Percentiles rank a stretch among this genome's conserved stretches.
These are phyloP conservation scores for Hordeum marinum DNA, from an alignment of 176 grass and related monocot species.

Conservation along the genomic window DNA sequence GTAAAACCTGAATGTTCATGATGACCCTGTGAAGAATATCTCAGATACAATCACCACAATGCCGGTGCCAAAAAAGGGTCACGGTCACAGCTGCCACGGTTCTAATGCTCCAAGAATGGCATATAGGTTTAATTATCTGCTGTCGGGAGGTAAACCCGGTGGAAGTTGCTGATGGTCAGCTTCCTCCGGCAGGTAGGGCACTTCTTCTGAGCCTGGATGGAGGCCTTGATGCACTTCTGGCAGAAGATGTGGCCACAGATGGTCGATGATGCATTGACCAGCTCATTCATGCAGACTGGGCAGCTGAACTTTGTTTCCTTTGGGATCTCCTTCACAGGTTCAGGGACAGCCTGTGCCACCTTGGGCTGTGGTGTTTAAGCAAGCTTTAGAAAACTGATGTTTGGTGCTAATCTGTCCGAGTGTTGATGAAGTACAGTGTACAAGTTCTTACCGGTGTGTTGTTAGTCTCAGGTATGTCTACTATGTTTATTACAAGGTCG, in stretches of 20 bases:
- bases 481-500: constrained; percentile 17
- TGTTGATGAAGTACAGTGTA: background rate
- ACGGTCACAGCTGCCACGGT: constrained; percentile 4
- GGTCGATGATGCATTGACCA: constrained; percentile 68
- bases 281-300: constrained; percentile 62
- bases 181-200: constrained; percentile 83
- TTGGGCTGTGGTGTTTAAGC: constrained; percentile 13
- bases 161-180: constrained; percentile 47
- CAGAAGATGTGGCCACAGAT: constrained; percentile 95
- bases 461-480: constrained; percentile 19
- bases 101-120: background rate
- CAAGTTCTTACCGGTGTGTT: constrained; percentile 1
- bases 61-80: constrained; percentile 19
- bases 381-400: background rate
- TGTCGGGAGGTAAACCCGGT: constrained; percentile 75
- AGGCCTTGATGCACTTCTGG: constrained; percentile 51
- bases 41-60: constrained; percentile 19
- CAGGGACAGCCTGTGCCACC: constrained; percentile 17
- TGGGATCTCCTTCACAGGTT: constrained; percentile 29
- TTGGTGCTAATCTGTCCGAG: background rate
- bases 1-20: constrained; percentile 12
- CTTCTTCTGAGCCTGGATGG: constrained; percentile 60
- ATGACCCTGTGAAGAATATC: constrained; percentile 21
- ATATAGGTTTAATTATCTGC: constrained; percentile 32
- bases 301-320: constrained; percentile 76